Percentiles rank a stretch among this genome's conserved stretches.
These are phyloP conservation scores for Globisporangium recalcitrans DNA, from an alignment of 352 stramenopile species.

Conservation along the genomic window DNA sequence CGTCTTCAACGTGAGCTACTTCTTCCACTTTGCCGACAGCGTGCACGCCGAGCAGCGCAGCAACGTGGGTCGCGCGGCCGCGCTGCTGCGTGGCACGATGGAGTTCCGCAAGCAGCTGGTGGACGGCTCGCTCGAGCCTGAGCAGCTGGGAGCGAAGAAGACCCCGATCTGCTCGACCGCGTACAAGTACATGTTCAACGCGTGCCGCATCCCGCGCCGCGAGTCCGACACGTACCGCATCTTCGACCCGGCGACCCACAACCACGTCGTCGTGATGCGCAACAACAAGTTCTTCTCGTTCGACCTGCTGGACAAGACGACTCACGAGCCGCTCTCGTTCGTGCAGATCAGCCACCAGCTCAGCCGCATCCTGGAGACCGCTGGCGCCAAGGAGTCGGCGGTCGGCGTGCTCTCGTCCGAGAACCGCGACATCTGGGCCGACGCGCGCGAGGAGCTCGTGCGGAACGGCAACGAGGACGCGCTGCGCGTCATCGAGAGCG, in stretches of 20 bases:
- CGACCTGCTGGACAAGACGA: conserved; percentile 40
- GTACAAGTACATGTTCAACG: conserved; percentile 96
- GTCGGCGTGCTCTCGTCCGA: conserved; percentile 66
- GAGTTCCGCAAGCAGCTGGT: conserved; percentile 88
- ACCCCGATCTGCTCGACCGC: conserved; percentile 89
- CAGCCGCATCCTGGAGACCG: conserved; percentile 40
- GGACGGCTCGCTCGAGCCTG: conserved; percentile 76
- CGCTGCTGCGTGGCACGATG: conserved; percentile 82
- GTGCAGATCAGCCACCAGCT: conserved; percentile 55
- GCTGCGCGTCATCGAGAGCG: conserved; percentile 58
- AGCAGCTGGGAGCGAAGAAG: conserved; percentile 87
- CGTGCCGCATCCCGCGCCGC: conserved; percentile 87
- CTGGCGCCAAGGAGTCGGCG: conserved; percentile 43
- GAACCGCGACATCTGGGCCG: conserved; percentile 74
- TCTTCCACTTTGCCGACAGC: conserved; percentile 77
- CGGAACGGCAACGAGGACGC: conserved; percentile 53
- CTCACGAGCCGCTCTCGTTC: conserved; percentile 41
- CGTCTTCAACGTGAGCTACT: conserved; percentile 89
- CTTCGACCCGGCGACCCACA: conserved; percentile 84
- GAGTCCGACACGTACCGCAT: conserved; percentile 77
- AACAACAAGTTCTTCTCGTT: conserved; percentile 77
- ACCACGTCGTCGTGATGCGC: conserved; percentile 88
- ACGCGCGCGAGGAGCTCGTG: conserved; percentile 66
- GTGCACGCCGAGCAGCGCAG: conserved; percentile 51
- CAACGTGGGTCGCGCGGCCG: conserved; percentile 67